A percentile compares a stretch with the other conserved stretches of the same genome.
These are phyloP conservation scores for Ustilago trichophora DNA, from an alignment of 1,284 basidiomycete genomes.

Conservation along the genomic window DNA sequence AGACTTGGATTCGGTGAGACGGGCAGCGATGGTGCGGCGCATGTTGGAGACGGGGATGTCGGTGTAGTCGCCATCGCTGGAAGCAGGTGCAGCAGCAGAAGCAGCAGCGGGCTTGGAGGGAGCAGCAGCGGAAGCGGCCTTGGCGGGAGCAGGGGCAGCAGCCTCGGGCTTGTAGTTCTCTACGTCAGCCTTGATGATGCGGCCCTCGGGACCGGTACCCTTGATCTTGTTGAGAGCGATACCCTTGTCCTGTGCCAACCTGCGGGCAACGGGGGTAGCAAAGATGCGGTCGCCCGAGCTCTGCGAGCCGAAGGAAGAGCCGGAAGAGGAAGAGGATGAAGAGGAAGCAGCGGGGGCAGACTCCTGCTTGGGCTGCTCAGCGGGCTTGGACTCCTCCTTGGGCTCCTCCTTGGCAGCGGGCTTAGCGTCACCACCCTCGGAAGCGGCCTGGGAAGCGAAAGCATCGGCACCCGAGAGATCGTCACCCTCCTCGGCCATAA, in stretches of 20 bases:
- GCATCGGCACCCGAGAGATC: conserved; percentile 74
- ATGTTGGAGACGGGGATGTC: conserved; percentile 94
- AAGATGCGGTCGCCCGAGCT: conserved; percentile 73
- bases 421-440: conserved; percentile 54
- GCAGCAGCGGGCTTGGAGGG: conserved; percentile 31
- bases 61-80: conserved; percentile 75
- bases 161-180: conserved; percentile 76
- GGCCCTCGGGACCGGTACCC: conserved; percentile 91
- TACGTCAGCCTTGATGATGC: conserved; percentile 92
- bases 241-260: conserved; percentile 92
- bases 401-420: conserved; percentile 61
- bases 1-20: conserved; percentile 91
- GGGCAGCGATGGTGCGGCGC: conserved; percentile 89
- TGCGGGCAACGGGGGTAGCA: conserved; percentile 93
- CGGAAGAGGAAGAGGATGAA: conserved; percentile 18
- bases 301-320: conserved; percentile 43
- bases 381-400: conserved; percentile 45
- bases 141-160: conserved; percentile 32
- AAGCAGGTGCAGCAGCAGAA: conserved; percentile 34
- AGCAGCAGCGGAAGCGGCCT: conserved; percentile 28
- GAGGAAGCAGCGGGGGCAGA: conserved; percentile 23
- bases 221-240: conserved; percentile 90
- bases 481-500: conserved; percentile 68
- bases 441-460: conserved; percentile 73
- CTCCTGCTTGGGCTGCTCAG: conserved; percentile 55